Evolutionary conservation across 2,329 filamentous ascomycete species (phyloP), one percentile per base, ranked within the genome.

Genomic region (Aspergillus texensis): DNA sequence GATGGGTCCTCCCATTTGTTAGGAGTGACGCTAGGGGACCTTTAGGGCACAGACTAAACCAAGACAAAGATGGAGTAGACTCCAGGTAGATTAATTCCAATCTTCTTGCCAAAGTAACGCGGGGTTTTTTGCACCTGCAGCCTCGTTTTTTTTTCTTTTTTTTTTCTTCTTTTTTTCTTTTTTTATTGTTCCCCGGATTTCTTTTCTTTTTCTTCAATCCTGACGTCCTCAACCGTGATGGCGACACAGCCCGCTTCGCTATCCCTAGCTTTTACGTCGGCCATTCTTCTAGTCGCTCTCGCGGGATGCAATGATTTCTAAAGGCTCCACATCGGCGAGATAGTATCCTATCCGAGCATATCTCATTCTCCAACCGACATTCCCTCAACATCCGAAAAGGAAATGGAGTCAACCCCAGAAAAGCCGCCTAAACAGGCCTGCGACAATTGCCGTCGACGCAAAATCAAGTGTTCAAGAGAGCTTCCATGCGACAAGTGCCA

Each of bases 391-490:
- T 21, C 24, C 46, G 21, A 43, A 36, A 30, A 34, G 54, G 64
- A 56, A 50, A 76, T 76, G 71, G 65, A 72, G 62, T 66, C 66
- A 36, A 61, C 66, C 34, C 65, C 67, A 62, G 68, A 70, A 46
- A 71, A 72, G 52, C 57, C 70, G 28, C 62, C 63, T 28, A 79
- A 78, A 62, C 77, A 79, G 66, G 76, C 77, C 53, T 79, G 77
- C 62, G 77, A 79, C 60, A 79, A 78, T 60, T 81, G 79, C 69
- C 74, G 79, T 34, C 71, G 74, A 19, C 76, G 79, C 54, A 81
- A 81, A 62, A 78, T 81, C 61, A 81, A 79, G 71, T 81, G 79
- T 62, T 74, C 73, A 53, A 75, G 73, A 70, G 77, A 73, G 67
- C 71, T 70, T 16, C 79, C 79, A 2, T 81, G 79, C 67, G 77